Conservation (phyloP, 345 rosid genomes). For the Streptanthus diversifolius region DNA sequence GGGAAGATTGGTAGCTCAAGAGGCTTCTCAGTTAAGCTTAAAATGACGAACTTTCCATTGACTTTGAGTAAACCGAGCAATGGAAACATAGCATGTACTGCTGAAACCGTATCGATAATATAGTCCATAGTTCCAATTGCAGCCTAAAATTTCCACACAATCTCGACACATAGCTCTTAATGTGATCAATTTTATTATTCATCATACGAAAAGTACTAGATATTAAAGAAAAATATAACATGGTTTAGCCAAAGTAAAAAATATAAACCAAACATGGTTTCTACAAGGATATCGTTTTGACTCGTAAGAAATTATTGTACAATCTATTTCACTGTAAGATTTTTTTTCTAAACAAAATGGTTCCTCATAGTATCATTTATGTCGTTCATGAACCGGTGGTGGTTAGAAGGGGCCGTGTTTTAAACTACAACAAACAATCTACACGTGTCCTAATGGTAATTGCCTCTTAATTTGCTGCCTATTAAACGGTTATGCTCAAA, state of each 20-base stretch:
- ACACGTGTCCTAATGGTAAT: not conserved
- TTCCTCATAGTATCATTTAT: not conserved
- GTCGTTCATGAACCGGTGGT: constrained; percentile 17
- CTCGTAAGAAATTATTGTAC: not conserved
- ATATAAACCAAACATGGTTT: not conserved
- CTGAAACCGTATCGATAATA: constrained; percentile 81
- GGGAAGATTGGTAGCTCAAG: constrained; percentile 73
- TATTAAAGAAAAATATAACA: not conserved
- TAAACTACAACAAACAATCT: not conserved
- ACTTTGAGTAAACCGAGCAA: constrained; percentile 62
- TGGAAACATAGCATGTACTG: constrained; percentile 71
- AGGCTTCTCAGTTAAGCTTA: constrained; percentile 79
- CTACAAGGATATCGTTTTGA: too few species aligned
- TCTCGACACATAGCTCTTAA: not conserved
- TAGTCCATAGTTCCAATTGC: constrained; percentile 72
- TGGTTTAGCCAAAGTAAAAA: not conserved
- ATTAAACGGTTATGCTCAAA: not conserved
- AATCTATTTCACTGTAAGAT: not conserved
- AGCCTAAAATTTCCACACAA: constrained; percentile 39
- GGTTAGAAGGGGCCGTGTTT: constrained; percentile 8
- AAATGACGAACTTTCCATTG: constrained; percentile 66
- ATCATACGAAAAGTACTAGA: not conserved
- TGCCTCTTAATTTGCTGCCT: constrained; percentile 8
- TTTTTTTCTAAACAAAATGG: not conserved
- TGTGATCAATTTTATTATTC: not conserved